Evolutionary conservation across 805 yeast species (phyloP), one percentile per base, ranked within the genome.

Genomic region (Sugiyamaella marilandica): DNA sequence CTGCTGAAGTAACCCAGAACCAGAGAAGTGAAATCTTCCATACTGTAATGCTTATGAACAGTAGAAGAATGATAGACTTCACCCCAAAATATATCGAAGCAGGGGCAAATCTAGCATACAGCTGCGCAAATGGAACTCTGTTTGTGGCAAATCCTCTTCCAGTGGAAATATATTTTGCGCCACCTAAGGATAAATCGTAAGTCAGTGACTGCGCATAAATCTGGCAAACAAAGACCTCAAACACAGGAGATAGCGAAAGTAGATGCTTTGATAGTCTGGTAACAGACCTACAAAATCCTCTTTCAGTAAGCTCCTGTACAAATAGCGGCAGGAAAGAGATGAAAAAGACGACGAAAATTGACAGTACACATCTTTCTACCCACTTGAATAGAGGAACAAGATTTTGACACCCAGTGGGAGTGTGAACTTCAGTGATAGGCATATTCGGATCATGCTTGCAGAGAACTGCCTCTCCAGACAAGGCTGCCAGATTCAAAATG

Each of bases 1-100:
- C 83, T 29, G 89, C 78, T 58, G 87, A 76, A 11, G 95, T 85
- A 52, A 90, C 84, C 97, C 97, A 90, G 79, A 90, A 90, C 96
- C 96, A 90, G 53, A 90, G 72, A 59, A 89, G 76, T 44, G 96
- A 85, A 24, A 94, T 83, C 74, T 85, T 78, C 90, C 91, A 86
- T 77, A 83, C 79, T 0, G 81, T 70, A 11, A 81, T 61, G 1
- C 87, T 77, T 39, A 82, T 74, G 60, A 79, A 83, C 3, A 83
- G 59, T 41, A 86, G 73, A 57, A 83, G 64, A 51, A 79, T 59
- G 41, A 80, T 68, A 24, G 80, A 74, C 2, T 74, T 65, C 1
- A 79, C 74, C 1, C 89, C 91, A 70, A 80, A 81, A 62, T 84
- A 82, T 43, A 84, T 73, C 55, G 87, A 78, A 47, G 83, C 85